These are phyloP conservation scores for Hypomyces rosellus DNA, from an alignment of 2,329 filamentous ascomycete species.

Conservation along the genomic window DNA sequence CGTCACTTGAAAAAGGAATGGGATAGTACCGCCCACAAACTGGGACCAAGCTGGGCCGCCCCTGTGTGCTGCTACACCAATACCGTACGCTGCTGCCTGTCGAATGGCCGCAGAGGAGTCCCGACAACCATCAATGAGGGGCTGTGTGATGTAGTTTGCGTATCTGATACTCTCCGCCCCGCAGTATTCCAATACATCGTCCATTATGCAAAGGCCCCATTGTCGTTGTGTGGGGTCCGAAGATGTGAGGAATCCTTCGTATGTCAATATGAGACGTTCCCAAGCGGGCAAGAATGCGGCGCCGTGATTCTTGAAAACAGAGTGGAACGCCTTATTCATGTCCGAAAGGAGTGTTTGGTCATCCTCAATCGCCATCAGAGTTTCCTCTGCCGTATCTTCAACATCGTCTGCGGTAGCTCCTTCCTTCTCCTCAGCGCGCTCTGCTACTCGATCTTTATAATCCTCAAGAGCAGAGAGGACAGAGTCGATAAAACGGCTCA, in stretches of 20 bases:
- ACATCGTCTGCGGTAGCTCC: slow-evolving; percentile 72
- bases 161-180: slow-evolving; percentile 84
- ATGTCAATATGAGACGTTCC: slow-evolving; percentile 79
- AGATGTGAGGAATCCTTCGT: slow-evolving; percentile 77
- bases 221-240: slow-evolving; percentile 85
- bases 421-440: slow-evolving; percentile 76
- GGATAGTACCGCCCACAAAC: slow-evolving; percentile 75
- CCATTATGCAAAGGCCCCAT: slow-evolving; percentile 98
- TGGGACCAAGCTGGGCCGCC: slow-evolving; percentile 82
- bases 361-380: slow-evolving; percentile 87
- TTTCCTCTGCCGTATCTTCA: slow-evolving; percentile 83
- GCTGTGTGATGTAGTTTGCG: slow-evolving; percentile 76
- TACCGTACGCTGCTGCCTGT: slow-evolving; percentile 92
- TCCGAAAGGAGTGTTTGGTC: slow-evolving; percentile 94
- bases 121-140: slow-evolving; percentile 77
- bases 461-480: slow-evolving; percentile 83
- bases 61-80: slow-evolving; percentile 90
- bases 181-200: slow-evolving; percentile 96
- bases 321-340: slow-evolving; percentile 99
- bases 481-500: slow-evolving; percentile 81
- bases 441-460: slow-evolving; percentile 80
- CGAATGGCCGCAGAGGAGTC: slow-evolving; percentile 85
- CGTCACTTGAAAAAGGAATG: slow-evolving; percentile 77
- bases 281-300: slow-evolving; percentile 77
- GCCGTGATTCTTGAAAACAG: slow-evolving; percentile 96